Evolutionary conservation across 371 early-diverging fungal genomes (phyloP).

Genomic region (Batkoa obscura): DNA sequence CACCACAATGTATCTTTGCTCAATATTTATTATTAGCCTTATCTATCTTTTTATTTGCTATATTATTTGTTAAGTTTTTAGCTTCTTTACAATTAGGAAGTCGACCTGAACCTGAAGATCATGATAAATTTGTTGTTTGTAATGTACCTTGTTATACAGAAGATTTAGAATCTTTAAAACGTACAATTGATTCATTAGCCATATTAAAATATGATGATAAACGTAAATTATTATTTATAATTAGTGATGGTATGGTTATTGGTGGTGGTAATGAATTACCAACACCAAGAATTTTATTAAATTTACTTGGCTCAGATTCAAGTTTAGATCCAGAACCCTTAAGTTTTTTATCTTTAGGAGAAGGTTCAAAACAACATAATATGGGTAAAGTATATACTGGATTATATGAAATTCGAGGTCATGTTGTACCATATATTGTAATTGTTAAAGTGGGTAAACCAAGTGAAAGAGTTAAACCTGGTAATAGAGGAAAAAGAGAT

Average conservation of each 20-base stretch:
- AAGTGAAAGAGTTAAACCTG: conserved; percentile 57
- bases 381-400: conserved; percentile 96
- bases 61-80: conserved; percentile 79
- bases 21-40: conserved; percentile 62
- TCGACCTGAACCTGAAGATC: conserved; percentile 61
- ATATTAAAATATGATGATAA: conserved; percentile 78
- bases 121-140: conserved; percentile 79
- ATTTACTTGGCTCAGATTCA: conserved; percentile 82
- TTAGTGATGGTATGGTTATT: conserved; percentile 80
- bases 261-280: conserved; percentile 88
- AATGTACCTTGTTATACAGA: conserved; percentile 92
- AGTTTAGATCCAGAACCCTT: conserved; percentile 72
- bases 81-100: conserved; percentile 76
- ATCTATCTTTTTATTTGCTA: conserved; percentile 55
- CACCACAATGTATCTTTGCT: conserved; percentile 64
- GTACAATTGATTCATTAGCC: conserved; percentile 84
- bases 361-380: conserved; percentile 78
- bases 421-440: conserved; percentile 79
- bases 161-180: conserved; percentile 65
- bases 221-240: conserved; percentile 77
- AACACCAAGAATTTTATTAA: conserved; percentile 89
- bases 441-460: conserved; percentile 82
- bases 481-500: conserved; percentile 98
- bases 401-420: conserved; percentile 72
- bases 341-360: conserved; percentile 80